Percentiles rank a stretch among this genome's conserved stretches.
Conservation (phyloP, 2,329 filamentous ascomycete genomes). For the Exophiala viscosa region DNA sequence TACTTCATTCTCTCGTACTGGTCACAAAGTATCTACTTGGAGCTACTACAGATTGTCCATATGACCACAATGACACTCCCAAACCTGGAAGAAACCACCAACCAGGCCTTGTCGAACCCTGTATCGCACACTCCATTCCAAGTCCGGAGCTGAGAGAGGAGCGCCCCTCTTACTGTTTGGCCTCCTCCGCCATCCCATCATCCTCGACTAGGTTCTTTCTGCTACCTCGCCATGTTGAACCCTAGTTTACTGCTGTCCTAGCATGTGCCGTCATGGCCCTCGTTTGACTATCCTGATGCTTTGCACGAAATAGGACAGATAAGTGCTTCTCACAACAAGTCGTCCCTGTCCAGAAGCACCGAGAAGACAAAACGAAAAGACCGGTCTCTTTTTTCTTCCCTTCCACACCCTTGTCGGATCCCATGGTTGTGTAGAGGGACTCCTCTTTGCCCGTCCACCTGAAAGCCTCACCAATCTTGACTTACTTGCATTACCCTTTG, state of each 20-base stretch:
- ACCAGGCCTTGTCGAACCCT: not conserved
- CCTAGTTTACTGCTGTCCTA: not conserved
- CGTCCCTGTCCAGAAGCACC: not conserved
- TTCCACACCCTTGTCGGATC: not conserved
- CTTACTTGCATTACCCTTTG: not conserved
- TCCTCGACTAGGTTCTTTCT: no score
- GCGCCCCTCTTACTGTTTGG: constrained; percentile 4
- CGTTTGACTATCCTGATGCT: constrained; percentile 3
- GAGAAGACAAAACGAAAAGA: not conserved
- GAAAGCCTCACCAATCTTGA: not conserved
- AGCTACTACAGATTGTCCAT: constrained; percentile 9
- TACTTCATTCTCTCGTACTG: constrained; percentile 6
- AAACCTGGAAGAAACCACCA: not conserved
- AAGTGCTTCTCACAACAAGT: not conserved
- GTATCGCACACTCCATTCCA: not conserved
- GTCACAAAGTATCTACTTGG: constrained; percentile 8
- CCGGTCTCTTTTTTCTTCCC: constrained; percentile 6
- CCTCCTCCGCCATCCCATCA: not conserved
- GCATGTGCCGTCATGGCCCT: constrained; percentile 14
- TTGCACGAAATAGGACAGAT: not conserved
- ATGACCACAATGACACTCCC: not conserved
- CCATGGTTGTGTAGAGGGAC: not conserved
- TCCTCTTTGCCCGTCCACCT: constrained; percentile 1
- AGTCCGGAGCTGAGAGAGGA: no score
- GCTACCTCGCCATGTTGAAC: no score